Evolutionary conservation across 2,329 filamentous ascomycete species (phyloP).

Genomic region (Colletotrichum abscissum): DNA sequence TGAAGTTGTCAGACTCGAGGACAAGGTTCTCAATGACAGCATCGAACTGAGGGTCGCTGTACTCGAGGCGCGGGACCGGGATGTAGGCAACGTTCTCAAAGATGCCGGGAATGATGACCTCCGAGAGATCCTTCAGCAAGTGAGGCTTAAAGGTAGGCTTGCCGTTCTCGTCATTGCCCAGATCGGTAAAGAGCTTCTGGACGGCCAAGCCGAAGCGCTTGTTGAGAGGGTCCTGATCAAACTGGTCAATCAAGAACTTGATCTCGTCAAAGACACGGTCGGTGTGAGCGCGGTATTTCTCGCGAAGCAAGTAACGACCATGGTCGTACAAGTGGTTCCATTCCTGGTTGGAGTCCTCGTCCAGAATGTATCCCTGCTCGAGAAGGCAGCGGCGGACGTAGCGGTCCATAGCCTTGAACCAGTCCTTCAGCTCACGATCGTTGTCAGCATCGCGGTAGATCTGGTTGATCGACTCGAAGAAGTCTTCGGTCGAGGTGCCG

Average conservation of each 20-base stretch:
- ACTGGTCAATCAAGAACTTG: conserved; percentile 90
- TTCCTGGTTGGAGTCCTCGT: conserved; percentile 81
- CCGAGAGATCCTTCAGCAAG: conserved; percentile 86
- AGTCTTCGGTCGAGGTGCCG: conserved; percentile 86
- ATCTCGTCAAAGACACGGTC: conserved; percentile 89
- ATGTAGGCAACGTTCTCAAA: conserved; percentile 91
- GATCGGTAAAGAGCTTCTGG: conserved; percentile 85
- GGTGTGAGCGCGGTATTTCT: conserved; percentile 88
- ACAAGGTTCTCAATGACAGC: conserved; percentile 94
- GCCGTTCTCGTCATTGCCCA: conserved; percentile 88
- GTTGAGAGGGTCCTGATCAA: conserved; percentile 90
- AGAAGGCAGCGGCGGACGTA: conserved; percentile 88
- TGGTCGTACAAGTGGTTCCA: conserved; percentile 89
- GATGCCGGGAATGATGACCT: conserved; percentile 84
- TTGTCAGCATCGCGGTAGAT: conserved; percentile 89
- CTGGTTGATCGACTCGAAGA: conserved; percentile 85
- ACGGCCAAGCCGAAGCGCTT: conserved; percentile 80
- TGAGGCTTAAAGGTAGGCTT: conserved; percentile 93
- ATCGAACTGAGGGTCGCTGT: conserved; percentile 85
- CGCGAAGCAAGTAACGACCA: conserved; percentile 86
- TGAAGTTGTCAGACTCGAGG: conserved; percentile 95
- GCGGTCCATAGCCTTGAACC: conserved; percentile 83
- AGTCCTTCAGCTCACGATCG: conserved; percentile 86
- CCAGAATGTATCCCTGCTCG: conserved; percentile 91
- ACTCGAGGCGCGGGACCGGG: conserved; percentile 94